Percentiles rank a stretch among this genome's conserved stretches.
Evolutionary conservation across 164 flowering plant genomes (phyloP).

Genomic region (Sedum album): DNA sequence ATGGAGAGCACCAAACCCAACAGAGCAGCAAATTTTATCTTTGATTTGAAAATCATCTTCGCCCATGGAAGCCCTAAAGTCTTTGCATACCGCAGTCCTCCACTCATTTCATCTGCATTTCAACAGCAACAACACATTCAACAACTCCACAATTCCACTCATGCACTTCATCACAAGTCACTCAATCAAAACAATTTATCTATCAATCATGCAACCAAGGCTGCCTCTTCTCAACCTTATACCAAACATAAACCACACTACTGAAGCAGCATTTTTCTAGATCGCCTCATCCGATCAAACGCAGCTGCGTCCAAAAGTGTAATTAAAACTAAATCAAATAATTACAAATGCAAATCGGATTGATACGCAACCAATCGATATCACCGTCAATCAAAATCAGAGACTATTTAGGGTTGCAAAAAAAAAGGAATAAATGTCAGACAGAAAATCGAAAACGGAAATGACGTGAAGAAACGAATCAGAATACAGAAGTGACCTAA

Average conservation of each 20-base stretch:
- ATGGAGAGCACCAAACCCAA: constrained; percentile 54
- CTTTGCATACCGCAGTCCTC: not conserved
- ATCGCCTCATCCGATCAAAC: constrained; percentile 4
- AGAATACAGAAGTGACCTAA: not conserved
- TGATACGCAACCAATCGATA: not conserved
- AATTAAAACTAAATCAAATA: not conserved
- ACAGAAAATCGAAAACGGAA: not conserved
- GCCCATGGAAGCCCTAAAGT: constrained; percentile 14
- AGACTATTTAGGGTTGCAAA: not conserved
- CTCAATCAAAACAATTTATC: not conserved
- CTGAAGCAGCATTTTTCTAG: not conserved
- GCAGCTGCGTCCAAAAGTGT: not conserved
- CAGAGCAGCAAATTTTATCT: constrained; percentile 73
- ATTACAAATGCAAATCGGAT: not conserved
- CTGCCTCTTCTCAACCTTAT: not conserved
- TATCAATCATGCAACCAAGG: not conserved
- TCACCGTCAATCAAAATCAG: not conserved
- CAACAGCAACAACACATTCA: not conserved
- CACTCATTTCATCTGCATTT: constrained; percentile 1
- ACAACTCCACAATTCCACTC: not conserved
- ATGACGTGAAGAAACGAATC: not conserved
- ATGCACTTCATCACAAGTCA: not conserved
- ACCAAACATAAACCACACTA: not conserved
- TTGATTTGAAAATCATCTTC: constrained; percentile 62
- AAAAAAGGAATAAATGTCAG: not conserved